Base-by-base conservation (phyloP, 2,329 filamentous ascomycete species). In the Annulohypoxylon truncatum region DNA sequence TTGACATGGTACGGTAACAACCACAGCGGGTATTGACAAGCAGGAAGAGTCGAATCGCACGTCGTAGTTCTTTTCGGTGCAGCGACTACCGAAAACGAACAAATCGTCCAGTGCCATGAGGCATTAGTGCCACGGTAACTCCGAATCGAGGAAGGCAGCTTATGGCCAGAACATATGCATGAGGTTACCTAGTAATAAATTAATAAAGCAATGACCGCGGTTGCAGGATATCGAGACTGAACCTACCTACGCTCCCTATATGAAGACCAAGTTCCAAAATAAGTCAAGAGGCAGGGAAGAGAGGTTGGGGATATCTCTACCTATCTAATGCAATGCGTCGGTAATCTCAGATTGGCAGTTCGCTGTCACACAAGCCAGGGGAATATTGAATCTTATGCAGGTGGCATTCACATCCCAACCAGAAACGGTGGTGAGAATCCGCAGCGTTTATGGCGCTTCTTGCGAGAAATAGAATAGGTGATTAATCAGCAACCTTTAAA, bases 331-430 rank as follows among this genome's bases (percentile, higher is more conserved):
- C 24, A 33, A 61, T 35, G 46, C 47, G 50, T 63, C 61, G 54
- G 66, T 53, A 66, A 62, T 66, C 66, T 66, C 33, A 62, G 62
- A 60, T 66, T 38, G 61, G 65, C 31, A 67, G 52, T 35, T 64
- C 31, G 33, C 52, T 53, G 51, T 48, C 51, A 50, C 64, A 54
- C 56, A 42, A 53, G 6, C 47, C 53, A 59, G 61, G 56, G 48
- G 57, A 29, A 58, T 6, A 33, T 26, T 29, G 24, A 6, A n/a
- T 15, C 35, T 2, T n/a, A 42, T 42, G 38, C 24, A 46, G 26
- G 59, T 67, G 57, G 52, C 40, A 61, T 57, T 33, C 24, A 46
- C 48, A 42, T 33, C 59, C 44, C 51, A 50, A 48, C 44, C 31
- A 57, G 47, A 54, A 52, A 54, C 56, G 38, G 44, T 53, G 20